Base-by-base conservation (phyloP, 805 yeast species). In the Metschnikowia colocasiae region DNA sequence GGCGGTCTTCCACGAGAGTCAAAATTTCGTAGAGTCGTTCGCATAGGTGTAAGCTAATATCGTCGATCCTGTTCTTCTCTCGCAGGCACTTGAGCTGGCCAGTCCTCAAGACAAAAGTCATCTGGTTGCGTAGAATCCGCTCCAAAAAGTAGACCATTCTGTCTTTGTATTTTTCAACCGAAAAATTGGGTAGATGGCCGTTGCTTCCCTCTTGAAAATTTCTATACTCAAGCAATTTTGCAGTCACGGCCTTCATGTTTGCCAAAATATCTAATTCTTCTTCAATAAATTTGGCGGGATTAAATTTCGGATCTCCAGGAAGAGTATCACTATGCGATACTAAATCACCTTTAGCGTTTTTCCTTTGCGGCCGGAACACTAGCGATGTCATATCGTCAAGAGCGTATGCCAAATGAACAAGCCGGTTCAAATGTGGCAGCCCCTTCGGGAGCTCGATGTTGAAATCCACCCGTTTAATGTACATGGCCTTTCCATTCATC, bases 391-490 rank as follows among this genome's bases (percentile, higher is more conserved):
- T 53, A 35, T 53, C 57, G 25, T 55, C 56, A 8, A 55, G 46
- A 4, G 42, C 44, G 18, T 54, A 55, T 2, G 58, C 59, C 31
- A 54, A 37, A 3, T 38, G 40, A 3, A 54, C 56, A 15, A 55
- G 35, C 3, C 48, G 40, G 23, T 54, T 41, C 4, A 55, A 43
- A 31, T 49, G 51, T 0, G 55, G 55, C 39, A 44, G 26, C 6
- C 43, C 50, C 7, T 27, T 41, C 1, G 58, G 58, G 1, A 47
- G 50, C 9, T 32, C 46, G 18, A 54, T 35, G 40, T 56, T 53
- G 43, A 54, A 56, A 32, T 56, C 59, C 12, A 48, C 48, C 16
- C 55, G 33, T 20, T 53, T 52, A 32, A 56, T 53, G 30, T 48
- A 48, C 48, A 54, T 46, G 3, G 55, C 57, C 19, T 54, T 52